A percentile compares a stretch with the other conserved stretches of the same genome.
Conservation (phyloP, 1,284 basidiomycete species). For the Golubevia sp. region DNA sequence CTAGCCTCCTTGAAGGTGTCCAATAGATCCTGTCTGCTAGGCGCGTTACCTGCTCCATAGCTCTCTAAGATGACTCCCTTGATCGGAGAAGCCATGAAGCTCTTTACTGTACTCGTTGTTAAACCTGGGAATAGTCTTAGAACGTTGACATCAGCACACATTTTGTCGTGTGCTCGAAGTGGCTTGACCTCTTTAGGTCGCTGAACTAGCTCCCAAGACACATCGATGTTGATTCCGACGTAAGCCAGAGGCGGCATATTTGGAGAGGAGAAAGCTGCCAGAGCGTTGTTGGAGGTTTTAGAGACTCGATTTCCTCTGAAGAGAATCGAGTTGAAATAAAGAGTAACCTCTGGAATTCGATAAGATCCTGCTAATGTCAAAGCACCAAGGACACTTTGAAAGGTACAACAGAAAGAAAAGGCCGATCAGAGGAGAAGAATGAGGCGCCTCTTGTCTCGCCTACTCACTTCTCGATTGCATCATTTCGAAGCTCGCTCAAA, state of each 20-base stretch:
- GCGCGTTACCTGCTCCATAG: slow-evolving; percentile 76
- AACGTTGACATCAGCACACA: slow-evolving; percentile 41
- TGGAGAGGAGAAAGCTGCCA: slow-evolving; percentile 83
- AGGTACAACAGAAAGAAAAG: neutral
- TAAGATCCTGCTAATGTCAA: slow-evolving; percentile 85
- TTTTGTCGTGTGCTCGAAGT: slow-evolving; percentile 76
- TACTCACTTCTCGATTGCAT: slow-evolving; percentile 65
- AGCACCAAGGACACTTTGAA: slow-evolving; percentile 70
- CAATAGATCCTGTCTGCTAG: slow-evolving; percentile 60
- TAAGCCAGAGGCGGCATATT: slow-evolving; percentile 84
- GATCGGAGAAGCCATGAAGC: slow-evolving; percentile 45
- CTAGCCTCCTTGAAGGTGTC: slow-evolving; percentile 76
- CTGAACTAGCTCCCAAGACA: slow-evolving; percentile 62
- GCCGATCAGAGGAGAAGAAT: neutral
- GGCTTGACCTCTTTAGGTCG: slow-evolving; percentile 75
- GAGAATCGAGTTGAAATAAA: slow-evolving; percentile 86
- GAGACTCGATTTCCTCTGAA: slow-evolving; percentile 79
- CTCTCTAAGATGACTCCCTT: slow-evolving; percentile 77
- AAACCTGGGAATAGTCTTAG: slow-evolving; percentile 83
- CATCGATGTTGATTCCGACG: slow-evolving; percentile 81
- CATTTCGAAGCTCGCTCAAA: slow-evolving; percentile 81
- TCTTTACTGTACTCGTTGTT: slow-evolving; percentile 38
- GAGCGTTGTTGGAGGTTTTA: slow-evolving; percentile 81
- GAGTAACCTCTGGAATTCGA: slow-evolving; percentile 77
- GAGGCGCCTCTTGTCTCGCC: neutral